Percentiles rank a stretch among this genome's conserved stretches.
Evolutionary conservation across 208 protist genomes (phyloP).

Genomic region (Leishmania braziliensis): DNA sequence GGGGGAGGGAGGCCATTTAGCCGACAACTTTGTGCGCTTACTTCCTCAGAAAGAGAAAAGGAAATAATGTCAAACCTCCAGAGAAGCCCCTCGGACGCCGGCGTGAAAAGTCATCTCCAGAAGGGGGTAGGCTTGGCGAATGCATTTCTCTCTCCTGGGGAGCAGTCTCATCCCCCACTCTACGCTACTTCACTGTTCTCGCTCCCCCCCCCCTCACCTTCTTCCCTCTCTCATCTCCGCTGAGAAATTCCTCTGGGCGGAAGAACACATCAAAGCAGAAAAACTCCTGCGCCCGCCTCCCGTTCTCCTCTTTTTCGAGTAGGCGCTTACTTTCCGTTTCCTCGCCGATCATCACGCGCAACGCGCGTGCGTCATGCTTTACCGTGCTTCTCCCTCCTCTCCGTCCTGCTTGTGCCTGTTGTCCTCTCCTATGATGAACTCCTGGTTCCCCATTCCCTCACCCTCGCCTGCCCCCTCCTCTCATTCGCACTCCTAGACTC

Average conservation of each 20-base stretch:
- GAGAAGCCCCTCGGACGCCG: neutral
- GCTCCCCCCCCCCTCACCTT: neutral
- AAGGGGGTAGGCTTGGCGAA: too few relatives aligned
- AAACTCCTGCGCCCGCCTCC: too few relatives aligned
- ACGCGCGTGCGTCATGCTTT: neutral
- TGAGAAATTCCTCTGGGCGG: neutral
- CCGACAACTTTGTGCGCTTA: neutral
- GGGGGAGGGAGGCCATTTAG: neutral
- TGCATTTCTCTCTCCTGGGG: too few relatives aligned
- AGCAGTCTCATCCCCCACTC: neutral
- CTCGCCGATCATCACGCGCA: neutral
- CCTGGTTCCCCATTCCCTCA: neutral
- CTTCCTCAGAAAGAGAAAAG: neutral
- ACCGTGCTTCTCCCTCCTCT: neutral
- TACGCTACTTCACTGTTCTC: neutral
- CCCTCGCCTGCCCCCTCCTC: too few relatives aligned
- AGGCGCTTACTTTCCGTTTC: neutral
- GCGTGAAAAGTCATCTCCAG: too few relatives aligned
- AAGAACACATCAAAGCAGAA: too few relatives aligned
- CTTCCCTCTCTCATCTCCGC: neutral
- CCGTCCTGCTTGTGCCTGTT: too few relatives aligned
- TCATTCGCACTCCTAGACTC: neutral
- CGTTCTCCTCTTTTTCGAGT: too few relatives aligned
- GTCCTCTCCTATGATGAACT: neutral
- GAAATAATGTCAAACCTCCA: neutral